These are phyloP conservation scores for Aspergillus alliaceus DNA, from an alignment of 2,329 filamentous ascomycete genomes.

Conservation along the genomic window DNA sequence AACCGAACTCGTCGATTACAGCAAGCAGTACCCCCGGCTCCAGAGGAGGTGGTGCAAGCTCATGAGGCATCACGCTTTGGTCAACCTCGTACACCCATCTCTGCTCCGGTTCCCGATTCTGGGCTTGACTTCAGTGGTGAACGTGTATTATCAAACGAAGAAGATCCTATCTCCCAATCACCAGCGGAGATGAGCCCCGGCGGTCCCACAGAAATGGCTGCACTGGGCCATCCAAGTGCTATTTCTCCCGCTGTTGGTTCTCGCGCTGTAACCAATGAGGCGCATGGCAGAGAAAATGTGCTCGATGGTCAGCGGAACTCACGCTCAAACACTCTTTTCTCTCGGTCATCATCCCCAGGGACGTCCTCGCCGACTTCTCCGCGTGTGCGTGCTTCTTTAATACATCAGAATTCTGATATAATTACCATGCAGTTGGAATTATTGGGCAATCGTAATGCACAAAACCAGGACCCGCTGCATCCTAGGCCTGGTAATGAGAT, in stretches of 20 bases:
- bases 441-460: slow-evolving; percentile 31
- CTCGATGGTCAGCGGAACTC: slow-evolving; percentile 28
- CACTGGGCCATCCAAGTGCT: slow-evolving; percentile 24
- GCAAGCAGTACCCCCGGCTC: slow-evolving; percentile 12
- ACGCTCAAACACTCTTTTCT: slow-evolving; percentile 42
- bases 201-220: slow-evolving; percentile 29
- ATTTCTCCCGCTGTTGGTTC: slow-evolving; percentile 12
- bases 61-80: slow-evolving; percentile 9
- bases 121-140: slow-evolving; percentile 18
- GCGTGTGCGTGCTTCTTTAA: slow-evolving; percentile 42
- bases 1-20: slow-evolving; percentile 15
- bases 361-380: slow-evolving; percentile 44
- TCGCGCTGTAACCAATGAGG: slow-evolving; percentile 7
- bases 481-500: slow-evolving; percentile 13
- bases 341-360: slow-evolving; percentile 39
- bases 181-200: slow-evolving; percentile 38
- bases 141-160: slow-evolving; percentile 31
- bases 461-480: slow-evolving; percentile 18
- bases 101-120: slow-evolving; percentile 16
- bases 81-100: slow-evolving; percentile 6
- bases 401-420: slow-evolving; percentile 44
- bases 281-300: slow-evolving; percentile 9
- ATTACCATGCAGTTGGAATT: slow-evolving; percentile 48
- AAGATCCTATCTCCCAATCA: slow-evolving; percentile 39
- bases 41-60: slow-evolving; percentile 17